Evolutionary conservation across 1,284 basidiomycete genomes (phyloP).

Genomic region (Naganishia liquefaciens): DNA sequence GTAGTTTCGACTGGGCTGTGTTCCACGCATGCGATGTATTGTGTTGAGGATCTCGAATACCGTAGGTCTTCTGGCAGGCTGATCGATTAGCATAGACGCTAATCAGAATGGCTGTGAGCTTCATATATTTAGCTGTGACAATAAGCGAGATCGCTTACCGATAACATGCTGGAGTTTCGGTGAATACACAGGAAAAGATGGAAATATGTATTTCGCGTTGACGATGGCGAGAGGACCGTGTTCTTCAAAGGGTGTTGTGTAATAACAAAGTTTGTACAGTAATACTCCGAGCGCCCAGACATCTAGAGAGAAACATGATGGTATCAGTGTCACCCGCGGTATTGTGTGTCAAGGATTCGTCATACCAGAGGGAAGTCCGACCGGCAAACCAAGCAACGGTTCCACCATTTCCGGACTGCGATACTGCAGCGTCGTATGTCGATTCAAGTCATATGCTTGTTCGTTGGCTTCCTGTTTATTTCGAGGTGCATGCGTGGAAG

Average conservation of each 20-base stretch:
- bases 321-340: not conserved
- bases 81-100: constrained; percentile 86
- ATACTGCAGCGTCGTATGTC: constrained; percentile 93
- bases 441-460: constrained; percentile 88
- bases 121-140: not conserved
- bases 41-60: constrained; percentile 75
- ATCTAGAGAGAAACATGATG: constrained; percentile 52
- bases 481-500: constrained; percentile 67
- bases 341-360: not conserved
- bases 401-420: constrained; percentile 99
- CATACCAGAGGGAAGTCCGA: constrained; percentile 58
- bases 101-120: constrained; percentile 3
- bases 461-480: constrained; percentile 78
- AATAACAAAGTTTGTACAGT: constrained; percentile 88
- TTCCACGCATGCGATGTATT: constrained; percentile 79
- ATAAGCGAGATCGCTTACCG: constrained; percentile 59
- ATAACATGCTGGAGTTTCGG: constrained; percentile 81
- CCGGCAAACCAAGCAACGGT: constrained; percentile 51
- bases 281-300: constrained; percentile 76
- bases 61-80: constrained; percentile 74
- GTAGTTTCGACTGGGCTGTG: constrained; percentile 75
- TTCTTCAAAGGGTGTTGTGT: constrained; percentile 98
- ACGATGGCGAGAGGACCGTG: constrained; percentile 94
- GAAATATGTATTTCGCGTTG: constrained; percentile 93
- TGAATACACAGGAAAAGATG: constrained; percentile 90